A percentile compares a stretch with the other conserved stretches of the same genome.
Conservation (phyloP, 2,329 filamentous ascomycete genomes). For the Penicillium sp. region DNA sequence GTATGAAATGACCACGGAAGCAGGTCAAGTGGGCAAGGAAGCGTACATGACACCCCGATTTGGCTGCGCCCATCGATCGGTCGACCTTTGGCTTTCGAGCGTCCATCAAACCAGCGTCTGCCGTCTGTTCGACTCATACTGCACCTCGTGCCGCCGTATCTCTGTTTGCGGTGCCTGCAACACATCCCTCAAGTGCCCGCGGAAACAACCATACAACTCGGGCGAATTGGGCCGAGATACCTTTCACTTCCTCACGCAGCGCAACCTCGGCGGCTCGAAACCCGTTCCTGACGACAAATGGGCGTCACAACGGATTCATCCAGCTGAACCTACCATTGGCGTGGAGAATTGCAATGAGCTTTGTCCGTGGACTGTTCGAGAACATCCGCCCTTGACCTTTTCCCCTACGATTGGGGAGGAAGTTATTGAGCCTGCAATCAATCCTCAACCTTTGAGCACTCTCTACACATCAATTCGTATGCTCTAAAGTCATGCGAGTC, state of each 20-base stretch:
- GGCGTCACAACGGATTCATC: conserved; percentile 34
- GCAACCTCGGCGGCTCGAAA: conserved; percentile 27
- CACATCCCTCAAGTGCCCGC: conserved; percentile 29
- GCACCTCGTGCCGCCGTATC: conserved; percentile 32
- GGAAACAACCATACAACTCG: conserved; percentile 27
- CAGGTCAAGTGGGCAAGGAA: conserved; percentile 34
- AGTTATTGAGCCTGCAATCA: conserved; percentile 29
- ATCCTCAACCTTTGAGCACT: conserved; percentile 29
- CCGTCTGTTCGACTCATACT: conserved; percentile 29
- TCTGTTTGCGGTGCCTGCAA: conserved; percentile 33
- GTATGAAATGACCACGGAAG: conserved; percentile 31
- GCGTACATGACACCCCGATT: conserved; percentile 36
- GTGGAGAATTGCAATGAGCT: conserved; percentile 35
- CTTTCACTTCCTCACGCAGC: conserved; percentile 33
- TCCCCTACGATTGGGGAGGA: conserved; percentile 30
- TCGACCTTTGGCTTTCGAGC: conserved; percentile 37
- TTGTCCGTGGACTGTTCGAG: conserved; percentile 36
- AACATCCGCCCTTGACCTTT: conserved; percentile 30
- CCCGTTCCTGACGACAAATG: conserved; percentile 27
- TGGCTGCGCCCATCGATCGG: conserved; percentile 35
- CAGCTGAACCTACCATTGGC: conserved; percentile 29
- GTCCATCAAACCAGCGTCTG: conserved; percentile 35
- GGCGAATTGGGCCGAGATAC: conserved; percentile 23
- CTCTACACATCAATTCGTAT: conserved; percentile 34
- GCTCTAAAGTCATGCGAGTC: conserved; percentile 16